Evolutionary conservation across 108 stramenopile species (phyloP).

Genomic region (Stephanodiscus triporus): DNA sequence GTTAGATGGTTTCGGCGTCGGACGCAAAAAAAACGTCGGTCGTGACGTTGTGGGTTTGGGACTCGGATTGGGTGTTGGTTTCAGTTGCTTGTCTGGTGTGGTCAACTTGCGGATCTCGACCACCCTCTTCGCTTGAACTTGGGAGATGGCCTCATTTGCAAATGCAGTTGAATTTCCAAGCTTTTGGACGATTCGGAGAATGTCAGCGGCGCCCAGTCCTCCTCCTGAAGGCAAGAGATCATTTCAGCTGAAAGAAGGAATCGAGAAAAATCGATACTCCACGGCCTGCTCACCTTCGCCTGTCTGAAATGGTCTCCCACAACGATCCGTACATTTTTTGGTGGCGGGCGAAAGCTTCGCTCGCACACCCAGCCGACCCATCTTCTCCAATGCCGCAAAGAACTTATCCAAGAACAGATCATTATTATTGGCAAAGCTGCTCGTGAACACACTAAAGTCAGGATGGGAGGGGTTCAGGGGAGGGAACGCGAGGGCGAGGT

Average conservation of each 20-base stretch:
- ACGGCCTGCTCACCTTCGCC: not conserved
- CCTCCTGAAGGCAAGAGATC: not conserved
- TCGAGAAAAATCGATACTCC: not conserved
- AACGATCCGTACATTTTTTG: not conserved
- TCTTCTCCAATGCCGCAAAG: constrained; percentile 23
- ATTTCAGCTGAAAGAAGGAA: not conserved
- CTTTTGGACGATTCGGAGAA: not conserved
- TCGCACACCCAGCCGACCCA: constrained; percentile 15
- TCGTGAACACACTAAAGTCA: constrained; percentile 10
- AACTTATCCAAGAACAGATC: constrained; percentile 1
- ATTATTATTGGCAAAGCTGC: constrained; percentile 1
- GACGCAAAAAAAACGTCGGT: not conserved
- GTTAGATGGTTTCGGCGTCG: not conserved
- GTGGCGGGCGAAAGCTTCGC: constrained; percentile 6
- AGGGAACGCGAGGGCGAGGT: constrained; percentile 17
- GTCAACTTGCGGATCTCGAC: not conserved
- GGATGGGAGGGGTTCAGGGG: constrained; percentile 8
- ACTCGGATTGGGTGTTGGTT: not conserved
- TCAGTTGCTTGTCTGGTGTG: not conserved
- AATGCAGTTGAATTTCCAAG: not conserved
- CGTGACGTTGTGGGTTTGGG: not conserved
- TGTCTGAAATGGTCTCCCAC: not conserved
- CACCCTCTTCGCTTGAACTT: not conserved
- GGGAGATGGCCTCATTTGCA: not conserved
- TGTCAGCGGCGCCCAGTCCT: not conserved